Conservation (phyloP, 441 rosid genomes). For the Euphorbia schlechtendalii region DNA sequence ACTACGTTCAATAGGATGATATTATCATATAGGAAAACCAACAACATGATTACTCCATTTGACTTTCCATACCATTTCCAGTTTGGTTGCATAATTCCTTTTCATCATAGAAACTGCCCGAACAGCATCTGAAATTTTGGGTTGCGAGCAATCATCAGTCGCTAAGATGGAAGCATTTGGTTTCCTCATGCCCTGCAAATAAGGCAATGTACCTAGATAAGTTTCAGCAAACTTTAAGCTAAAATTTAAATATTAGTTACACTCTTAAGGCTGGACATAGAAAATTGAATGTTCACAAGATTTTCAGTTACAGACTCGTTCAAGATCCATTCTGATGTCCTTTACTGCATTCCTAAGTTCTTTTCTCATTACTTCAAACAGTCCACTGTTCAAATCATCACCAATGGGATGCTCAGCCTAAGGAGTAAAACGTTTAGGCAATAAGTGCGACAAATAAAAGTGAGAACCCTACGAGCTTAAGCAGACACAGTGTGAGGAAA, state of each 20-base stretch:
- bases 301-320: conserved; percentile 30
- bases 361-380: conserved; percentile 57
- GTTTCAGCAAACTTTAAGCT: conserved; percentile 18
- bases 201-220: conserved; percentile 13
- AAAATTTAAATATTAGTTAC: background rate
- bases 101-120: conserved; percentile 39
- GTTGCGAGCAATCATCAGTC: conserved; percentile 26
- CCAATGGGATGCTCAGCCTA: conserved; percentile 47
- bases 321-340: conserved; percentile 52
- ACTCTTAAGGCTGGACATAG: conserved; percentile 4
- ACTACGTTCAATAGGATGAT: background rate
- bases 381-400: conserved; percentile 38
- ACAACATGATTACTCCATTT: background rate
- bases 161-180: conserved; percentile 28
- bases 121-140: conserved; percentile 35
- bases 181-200: conserved; percentile 45
- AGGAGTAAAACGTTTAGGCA: conserved; percentile 12
- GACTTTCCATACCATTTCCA: conserved; percentile 47
- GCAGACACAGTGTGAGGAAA: background rate
- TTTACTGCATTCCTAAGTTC: conserved; percentile 73
- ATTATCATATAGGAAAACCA: too few relatives aligned
- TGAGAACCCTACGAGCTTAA: background rate
- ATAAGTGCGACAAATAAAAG: conserved; percentile 13
- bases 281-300: conserved; percentile 16
- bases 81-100: conserved; percentile 43